These are phyloP conservation scores for Clitopilus passeckerianus DNA, from an alignment of 768 basidiomycete species.

Conservation along the genomic window DNA sequence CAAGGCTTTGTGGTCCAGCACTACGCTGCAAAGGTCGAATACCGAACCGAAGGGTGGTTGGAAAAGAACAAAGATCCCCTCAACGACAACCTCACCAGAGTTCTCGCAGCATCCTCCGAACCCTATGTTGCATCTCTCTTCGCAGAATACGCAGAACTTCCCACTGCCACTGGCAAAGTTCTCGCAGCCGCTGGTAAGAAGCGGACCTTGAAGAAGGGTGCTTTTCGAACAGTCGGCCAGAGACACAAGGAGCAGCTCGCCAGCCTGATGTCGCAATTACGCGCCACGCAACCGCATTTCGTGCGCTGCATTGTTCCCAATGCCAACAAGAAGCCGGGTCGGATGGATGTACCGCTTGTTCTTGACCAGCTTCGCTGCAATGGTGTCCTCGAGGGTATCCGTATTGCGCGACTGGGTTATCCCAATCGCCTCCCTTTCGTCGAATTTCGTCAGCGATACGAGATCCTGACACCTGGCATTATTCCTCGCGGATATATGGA, in stretches of 20 bases:
- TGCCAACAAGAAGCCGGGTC: conserved; percentile 81
- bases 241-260: conserved; percentile 94
- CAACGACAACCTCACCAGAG: conserved; percentile 90
- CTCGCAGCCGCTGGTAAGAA: conserved; percentile 54
- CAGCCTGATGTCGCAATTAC: conserved; percentile 86
- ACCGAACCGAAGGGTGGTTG: conserved; percentile 93
- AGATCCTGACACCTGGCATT: conserved; percentile 89
- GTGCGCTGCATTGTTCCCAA: conserved; percentile 98
- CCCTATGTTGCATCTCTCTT: conserved; percentile 81
- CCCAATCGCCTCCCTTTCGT: conserved; percentile 96
- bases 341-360: conserved; percentile 90
- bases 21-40: conserved; percentile 96
- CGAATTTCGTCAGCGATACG: conserved; percentile 96
- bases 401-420: conserved; percentile 95
- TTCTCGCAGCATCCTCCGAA: conserved; percentile 80
- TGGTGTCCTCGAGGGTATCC: conserved; percentile 97
- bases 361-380: conserved; percentile 97
- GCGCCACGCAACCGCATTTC: conserved; percentile 96
- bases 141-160: conserved; percentile 64
- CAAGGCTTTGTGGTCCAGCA: conserved; percentile 95
- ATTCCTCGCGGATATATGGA: conserved; percentile 97
- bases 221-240: conserved; percentile 93
- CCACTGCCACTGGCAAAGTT: conserved; percentile 27
- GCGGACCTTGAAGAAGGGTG: conserved; percentile 86
- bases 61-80: conserved; percentile 99